A percentile compares a stretch with the other conserved stretches of the same genome.
Conservation (phyloP, 2,329 filamentous ascomycete genomes). For the Podosphaera aphanis region DNA sequence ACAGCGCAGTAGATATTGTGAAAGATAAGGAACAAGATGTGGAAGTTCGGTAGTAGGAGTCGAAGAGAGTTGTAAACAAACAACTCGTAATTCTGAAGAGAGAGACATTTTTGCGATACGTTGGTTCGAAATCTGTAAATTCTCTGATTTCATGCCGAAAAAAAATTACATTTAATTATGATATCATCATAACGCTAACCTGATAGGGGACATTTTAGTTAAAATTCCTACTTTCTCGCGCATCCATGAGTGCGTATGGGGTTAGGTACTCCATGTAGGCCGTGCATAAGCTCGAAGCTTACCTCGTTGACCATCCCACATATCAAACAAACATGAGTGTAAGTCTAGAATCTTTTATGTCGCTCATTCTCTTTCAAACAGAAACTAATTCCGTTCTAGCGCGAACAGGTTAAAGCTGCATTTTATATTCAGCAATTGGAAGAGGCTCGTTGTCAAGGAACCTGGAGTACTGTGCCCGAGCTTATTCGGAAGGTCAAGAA, state of each 20-base stretch:
- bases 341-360: slow-evolving; percentile 2
- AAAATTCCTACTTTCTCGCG: no score
- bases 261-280: no score
- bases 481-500: slow-evolving; percentile 83
- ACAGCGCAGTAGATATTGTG: slow-evolving; percentile 32
- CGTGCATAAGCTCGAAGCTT: no score
- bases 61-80: slow-evolving; percentile 48
- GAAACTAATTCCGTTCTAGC: slow-evolving; percentile 6
- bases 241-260: no score
- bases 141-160: background rate
- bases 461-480: slow-evolving; percentile 72
- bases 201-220: no score
- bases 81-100: slow-evolving; percentile 35
- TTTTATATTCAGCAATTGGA: slow-evolving; percentile 69
- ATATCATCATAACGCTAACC: background rate
- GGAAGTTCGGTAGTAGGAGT: slow-evolving; percentile 53
- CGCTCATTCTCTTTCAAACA: background rate
- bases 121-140: background rate
- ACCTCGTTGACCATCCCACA: no score
- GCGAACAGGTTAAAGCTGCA: slow-evolving; percentile 45
- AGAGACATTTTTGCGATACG: slow-evolving; percentile 12
- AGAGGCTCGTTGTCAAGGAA: slow-evolving; percentile 63
- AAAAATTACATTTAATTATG: no score
- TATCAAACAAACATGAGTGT: slow-evolving; percentile 15
- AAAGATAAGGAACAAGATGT: slow-evolving; percentile 45